phyloP scores from a whole-genome alignment of 2,329 filamentous ascomycete genomes.

The Cercospora sp. region DNA sequence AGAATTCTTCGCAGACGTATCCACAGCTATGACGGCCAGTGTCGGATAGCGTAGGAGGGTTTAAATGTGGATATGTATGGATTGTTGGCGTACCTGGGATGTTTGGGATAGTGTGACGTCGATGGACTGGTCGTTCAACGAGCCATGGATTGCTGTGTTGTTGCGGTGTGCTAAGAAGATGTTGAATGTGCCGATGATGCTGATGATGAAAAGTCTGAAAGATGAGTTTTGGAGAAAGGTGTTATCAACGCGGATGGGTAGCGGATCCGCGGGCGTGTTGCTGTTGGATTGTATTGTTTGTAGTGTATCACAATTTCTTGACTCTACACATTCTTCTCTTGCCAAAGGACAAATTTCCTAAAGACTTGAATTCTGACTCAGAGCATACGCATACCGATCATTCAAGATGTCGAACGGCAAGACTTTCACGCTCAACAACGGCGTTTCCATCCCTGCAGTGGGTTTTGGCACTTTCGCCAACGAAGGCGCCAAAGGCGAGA shows the following conservation, averaged over 20 bases:
- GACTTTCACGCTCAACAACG: slow-evolving; percentile 57
- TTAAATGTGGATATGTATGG: neutral
- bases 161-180: neutral
- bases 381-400: neutral
- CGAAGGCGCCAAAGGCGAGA: slow-evolving; percentile 62
- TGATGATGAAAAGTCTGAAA: slow-evolving; percentile 14
- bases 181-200: slow-evolving; percentile 4
- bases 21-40: slow-evolving; percentile 9
- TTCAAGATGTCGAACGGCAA: slow-evolving; percentile 57
- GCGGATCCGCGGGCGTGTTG: neutral
- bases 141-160: neutral
- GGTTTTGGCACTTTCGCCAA: slow-evolving; percentile 68
- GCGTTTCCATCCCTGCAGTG: slow-evolving; percentile 61
- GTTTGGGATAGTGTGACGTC: slow-evolving; percentile 6
- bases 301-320: slow-evolving; percentile 1
- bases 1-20: neutral
- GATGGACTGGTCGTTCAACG: slow-evolving; percentile 1
- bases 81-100: neutral
- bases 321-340: neutral
- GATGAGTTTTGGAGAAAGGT: neutral
- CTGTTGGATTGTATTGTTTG: neutral
- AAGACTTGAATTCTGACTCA: neutral
- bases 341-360: neutral
- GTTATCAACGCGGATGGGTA: neutral
- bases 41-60: slow-evolving; percentile 8